Percentiles rank a stretch among this genome's conserved stretches.
Evolutionary conservation across 1,284 basidiomycete species (phyloP).

Genomic region (Porogramme epimiltina): DNA sequence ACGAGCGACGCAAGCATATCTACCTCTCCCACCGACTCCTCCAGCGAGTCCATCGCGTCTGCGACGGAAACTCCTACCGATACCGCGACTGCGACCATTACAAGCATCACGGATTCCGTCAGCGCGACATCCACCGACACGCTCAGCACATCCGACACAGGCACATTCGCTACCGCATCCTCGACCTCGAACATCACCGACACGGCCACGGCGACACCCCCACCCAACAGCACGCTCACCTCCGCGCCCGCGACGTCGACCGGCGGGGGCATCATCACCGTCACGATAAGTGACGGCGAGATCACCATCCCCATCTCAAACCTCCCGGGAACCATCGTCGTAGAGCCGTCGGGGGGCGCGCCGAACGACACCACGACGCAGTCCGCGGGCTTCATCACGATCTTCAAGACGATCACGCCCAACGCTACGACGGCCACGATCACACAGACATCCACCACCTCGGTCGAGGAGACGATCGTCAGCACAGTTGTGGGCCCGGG

Average conservation of each 20-base stretch:
- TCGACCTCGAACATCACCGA: background rate
- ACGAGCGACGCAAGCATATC: too few species aligned
- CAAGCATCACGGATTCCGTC: background rate
- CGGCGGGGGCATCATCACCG: slow-evolving; percentile 13
- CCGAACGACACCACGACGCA: slow-evolving; percentile 4
- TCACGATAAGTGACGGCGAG: slow-evolving; percentile 15
- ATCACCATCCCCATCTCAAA: slow-evolving; percentile 14
- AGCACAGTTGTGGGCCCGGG: slow-evolving; percentile 28
- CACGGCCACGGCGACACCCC: background rate
- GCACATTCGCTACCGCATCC: too few species aligned
- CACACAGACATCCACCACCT: slow-evolving; percentile 29
- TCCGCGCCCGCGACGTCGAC: background rate
- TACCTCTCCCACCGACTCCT: background rate
- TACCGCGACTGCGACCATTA: background rate
- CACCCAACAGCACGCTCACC: background rate
- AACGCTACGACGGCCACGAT: slow-evolving; percentile 28
- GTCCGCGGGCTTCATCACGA: slow-evolving; percentile 16
- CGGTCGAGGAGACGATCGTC: slow-evolving; percentile 30
- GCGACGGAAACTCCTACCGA: background rate
- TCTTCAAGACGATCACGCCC: slow-evolving; percentile 17
- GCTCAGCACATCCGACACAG: background rate
- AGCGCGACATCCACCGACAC: background rate
- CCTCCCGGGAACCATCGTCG: slow-evolving; percentile 18
- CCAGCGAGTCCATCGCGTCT: background rate
- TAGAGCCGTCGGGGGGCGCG: slow-evolving; percentile 21